Conservation (phyloP, 2,329 filamentous ascomycete genomes). For the Leptographium radiaticola region DNA sequence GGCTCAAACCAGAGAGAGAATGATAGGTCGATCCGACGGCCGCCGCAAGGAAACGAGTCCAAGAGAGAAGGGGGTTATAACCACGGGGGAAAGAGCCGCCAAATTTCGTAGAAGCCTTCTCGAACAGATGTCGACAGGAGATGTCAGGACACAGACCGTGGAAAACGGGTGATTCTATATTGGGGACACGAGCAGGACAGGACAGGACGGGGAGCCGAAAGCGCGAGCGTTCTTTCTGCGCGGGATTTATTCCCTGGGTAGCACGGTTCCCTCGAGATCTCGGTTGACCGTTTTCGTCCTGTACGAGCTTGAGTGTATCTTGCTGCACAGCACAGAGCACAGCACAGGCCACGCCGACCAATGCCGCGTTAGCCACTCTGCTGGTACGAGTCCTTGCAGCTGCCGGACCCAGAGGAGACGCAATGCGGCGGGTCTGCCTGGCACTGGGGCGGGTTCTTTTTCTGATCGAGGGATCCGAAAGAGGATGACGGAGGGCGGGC, state of each 20-base stretch:
- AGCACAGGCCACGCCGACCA: background rate
- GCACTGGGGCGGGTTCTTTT: too few species aligned
- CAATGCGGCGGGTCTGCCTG: too few species aligned
- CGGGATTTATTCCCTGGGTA: background rate
- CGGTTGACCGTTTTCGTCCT: background rate
- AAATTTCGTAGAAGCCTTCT: background rate
- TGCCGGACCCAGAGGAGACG: background rate
- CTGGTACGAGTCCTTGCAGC: background rate
- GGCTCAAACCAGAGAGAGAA: background rate
- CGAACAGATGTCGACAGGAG: background rate
- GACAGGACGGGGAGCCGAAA: background rate
- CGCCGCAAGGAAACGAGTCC: background rate
- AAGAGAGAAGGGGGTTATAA: background rate
- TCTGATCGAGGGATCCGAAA: too few species aligned
- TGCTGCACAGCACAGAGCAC: background rate
- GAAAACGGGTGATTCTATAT: constrained; percentile 1
- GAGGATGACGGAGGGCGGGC: too few species aligned
- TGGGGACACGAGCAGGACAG: background rate
- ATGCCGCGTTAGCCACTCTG: constrained; percentile 1
- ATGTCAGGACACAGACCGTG: background rate
- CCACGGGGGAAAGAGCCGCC: background rate
- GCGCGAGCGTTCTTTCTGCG: background rate
- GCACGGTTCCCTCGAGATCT: background rate
- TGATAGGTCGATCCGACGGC: too few species aligned
- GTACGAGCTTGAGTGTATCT: background rate